Base-by-base conservation (phyloP, 2,329 filamentous ascomycete species). In the Cordyceps pruinosa region DNA sequence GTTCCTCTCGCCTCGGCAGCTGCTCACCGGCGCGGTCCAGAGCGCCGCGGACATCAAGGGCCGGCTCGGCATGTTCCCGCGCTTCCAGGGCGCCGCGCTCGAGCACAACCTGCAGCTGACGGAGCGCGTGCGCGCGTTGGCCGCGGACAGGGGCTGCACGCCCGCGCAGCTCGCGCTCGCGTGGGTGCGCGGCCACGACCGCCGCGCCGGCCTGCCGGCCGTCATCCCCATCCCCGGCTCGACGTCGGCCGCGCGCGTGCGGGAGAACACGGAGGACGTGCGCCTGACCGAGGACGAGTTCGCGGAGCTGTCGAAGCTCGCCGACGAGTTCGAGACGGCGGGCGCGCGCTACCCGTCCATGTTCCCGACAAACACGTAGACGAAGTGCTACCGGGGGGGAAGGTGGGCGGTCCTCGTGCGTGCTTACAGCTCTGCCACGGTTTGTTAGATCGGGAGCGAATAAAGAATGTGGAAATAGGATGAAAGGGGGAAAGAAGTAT, bases 171-270 rank as follows among this genome's bases (percentile, higher is more conserved):
- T 90, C 21, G 87, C 86, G 6, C 74, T 91, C 49, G 78, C 76
- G 35, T 91, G 88, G 86, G 73, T 83, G 8, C 66, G 74, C 50
- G 69, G 74, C 3, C 72, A 84, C 34, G 78, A 75, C 55, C 71
- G 71, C 54, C 73, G 72, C 32, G 73, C 79, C 7, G 83, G 79
- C 17, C 73, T 81, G 71, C 80, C 80, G 10, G 68, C 65, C 15
- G 80, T 88, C 62, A 80, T 89, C 58, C 85, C 86, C 2, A 87
- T 88, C 61, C 86, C 86, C 0, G 85, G 85, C 13, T 79, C 85
- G 10, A 84, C 82, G 0, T 81, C 75, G 1, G 70, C 69, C 12
- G 74, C 71, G n/a, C 75, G 84, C 19, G 75, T 88, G 4, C 63
- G 73, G n/a, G 85, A 89, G 75, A 89, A 89, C 62, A 69, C 74